Base-by-base conservation (phyloP, 139 green algal genomes). In the Chlamydomonas sphaeroides region DNA sequence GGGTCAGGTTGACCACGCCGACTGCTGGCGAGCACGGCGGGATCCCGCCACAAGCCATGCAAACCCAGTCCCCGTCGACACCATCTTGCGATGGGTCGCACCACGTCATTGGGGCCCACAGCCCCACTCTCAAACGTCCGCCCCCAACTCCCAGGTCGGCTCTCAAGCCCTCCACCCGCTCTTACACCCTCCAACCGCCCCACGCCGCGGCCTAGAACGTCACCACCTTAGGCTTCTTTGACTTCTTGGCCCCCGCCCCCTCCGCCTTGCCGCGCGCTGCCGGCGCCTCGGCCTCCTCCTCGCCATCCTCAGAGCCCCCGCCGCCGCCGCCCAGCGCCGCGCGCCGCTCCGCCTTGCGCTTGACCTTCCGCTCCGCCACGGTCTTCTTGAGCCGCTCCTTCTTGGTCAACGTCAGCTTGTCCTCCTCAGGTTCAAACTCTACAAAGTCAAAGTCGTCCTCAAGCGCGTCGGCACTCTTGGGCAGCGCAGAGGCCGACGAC, bases 381-480 rank as follows among this genome's bases (percentile, higher is more conserved):
- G 10, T 36, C 77, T 84, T 84, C 65, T 84, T 84, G 6, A 84
- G 25, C 33, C 63, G 63, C 65, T 84, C 65, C 45, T 84, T 75
- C 65, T 84, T 74, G 35, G 28, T 84, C 21, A 84, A 36, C 35
- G 49, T 66, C 77, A 84, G 77, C 48, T 76, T 84, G 35, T 84
- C 77, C 63, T 84, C 77, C 63, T 84, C 77, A 48, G 77, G 30
- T 41, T 82, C 75, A 71, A 72, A 65, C 77, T 68, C 77, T 35
- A 76, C 35, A 32, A 68, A n/a, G 65, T 67, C 77, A 2, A 84
- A 84, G 35, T 84, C 77, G 30, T 84, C 77, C 65, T 84, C 77
- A 33, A 76, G 36, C 20, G 77, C 77, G 14, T 84, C 77, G 3
- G 77, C 77, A 15, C 77, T 74, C 17, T 35, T 35, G 14, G 32